phyloP scores from a whole-genome alignment of 192 early-diverging fungal genomes.

The Entomortierella parvispora region DNA sequence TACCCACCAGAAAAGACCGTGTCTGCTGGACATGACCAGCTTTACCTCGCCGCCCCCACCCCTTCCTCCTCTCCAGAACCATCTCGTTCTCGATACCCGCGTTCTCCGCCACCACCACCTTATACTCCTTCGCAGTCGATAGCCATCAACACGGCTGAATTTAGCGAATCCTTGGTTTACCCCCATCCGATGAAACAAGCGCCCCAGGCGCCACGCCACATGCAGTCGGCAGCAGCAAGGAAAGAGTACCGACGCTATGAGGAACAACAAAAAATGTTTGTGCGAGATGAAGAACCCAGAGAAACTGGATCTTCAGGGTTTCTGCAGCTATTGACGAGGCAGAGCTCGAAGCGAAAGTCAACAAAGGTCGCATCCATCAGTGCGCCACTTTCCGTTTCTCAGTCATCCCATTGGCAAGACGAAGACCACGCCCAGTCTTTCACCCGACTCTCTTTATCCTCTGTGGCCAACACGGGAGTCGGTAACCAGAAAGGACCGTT shows the following conservation, averaged over 20 bases:
- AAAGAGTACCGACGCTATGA: slow-evolving; percentile 32
- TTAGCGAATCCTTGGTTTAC: neutral
- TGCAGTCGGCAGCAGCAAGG: neutral
- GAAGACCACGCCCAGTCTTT: no score
- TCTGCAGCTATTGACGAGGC: slow-evolving; percentile 18
- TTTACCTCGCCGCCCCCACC: slow-evolving; percentile 20
- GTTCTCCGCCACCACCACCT: slow-evolving; percentile 35
- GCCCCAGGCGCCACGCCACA: neutral
- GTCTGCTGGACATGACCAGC: slow-evolving; percentile 14
- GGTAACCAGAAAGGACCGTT: no score
- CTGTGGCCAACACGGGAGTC: no score
- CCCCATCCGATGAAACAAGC: slow-evolving; percentile 6
- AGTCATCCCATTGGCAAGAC: neutral
- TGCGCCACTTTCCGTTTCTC: slow-evolving; percentile 16
- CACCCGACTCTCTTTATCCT: no score
- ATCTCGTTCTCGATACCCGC: slow-evolving; percentile 6
- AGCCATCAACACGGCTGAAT: neutral
- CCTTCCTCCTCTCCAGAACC: neutral
- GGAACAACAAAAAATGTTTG: slow-evolving; percentile 37
- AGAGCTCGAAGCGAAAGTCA: slow-evolving; percentile 21
- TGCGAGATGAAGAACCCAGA: slow-evolving; percentile 4
- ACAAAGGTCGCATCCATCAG: slow-evolving; percentile 14
- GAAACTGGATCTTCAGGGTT: slow-evolving; percentile 11
- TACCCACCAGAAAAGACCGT: slow-evolving; percentile 38
- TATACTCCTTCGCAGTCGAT: slow-evolving; percentile 23